Conservation (phyloP, 225 moss, liverwort and hornwort genomes). For the Antitrichia curtipendula region DNA sequence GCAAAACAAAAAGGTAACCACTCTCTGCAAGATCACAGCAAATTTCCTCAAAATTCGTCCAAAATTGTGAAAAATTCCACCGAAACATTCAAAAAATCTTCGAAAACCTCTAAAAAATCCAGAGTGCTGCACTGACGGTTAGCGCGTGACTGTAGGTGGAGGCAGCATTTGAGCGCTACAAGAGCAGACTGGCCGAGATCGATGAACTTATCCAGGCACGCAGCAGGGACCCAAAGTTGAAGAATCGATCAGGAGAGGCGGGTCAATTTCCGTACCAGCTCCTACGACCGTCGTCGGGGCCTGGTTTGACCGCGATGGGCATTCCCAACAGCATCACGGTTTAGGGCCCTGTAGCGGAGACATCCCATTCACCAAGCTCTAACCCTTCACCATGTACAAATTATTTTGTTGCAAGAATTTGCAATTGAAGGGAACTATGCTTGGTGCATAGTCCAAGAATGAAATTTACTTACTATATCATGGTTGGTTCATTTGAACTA, state of each 20-base stretch:
- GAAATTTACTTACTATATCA: background rate
- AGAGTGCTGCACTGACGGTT: background rate
- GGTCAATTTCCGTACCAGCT: background rate
- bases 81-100: no score
- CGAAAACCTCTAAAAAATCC: fast-evolving
- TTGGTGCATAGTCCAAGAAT: background rate
- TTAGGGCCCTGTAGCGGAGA: background rate
- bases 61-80: background rate
- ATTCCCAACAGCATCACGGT: slow-evolving; percentile 21
- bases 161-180: slow-evolving; percentile 1
- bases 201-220: slow-evolving; percentile 10
- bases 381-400: background rate
- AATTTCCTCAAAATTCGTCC: background rate
- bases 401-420: background rate
- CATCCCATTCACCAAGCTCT: background rate
- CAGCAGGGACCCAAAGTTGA: background rate
- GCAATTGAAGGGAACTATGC: background rate
- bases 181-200: background rate
- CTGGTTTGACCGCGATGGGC: slow-evolving; percentile 21
- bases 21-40: no score
- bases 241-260: slow-evolving; percentile 8
- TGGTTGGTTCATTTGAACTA: background rate
- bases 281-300: slow-evolving; percentile 1
- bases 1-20: background rate
- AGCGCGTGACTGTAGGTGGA: background rate